Percentiles rank a stretch among this genome's conserved stretches.
Evolutionary conservation across 1,284 basidiomycete genomes (phyloP).

Genomic region (Trichosporon asahii): DNA sequence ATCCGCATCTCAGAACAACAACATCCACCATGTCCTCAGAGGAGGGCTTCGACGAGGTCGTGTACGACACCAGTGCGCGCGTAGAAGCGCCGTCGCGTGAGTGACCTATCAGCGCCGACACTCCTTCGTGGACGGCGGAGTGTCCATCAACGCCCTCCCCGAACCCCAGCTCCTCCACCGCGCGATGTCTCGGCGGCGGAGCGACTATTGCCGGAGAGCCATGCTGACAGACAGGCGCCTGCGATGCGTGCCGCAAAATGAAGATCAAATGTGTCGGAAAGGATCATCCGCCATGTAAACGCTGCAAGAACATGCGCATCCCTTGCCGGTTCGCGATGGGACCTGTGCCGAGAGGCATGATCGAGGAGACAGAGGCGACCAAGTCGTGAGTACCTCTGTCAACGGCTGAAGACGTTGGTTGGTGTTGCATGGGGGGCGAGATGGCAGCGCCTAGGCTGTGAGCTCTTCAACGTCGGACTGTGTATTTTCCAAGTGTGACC

Average conservation of each 20-base stretch:
- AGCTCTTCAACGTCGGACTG: neutral
- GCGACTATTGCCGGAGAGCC: neutral
- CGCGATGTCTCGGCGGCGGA: neutral
- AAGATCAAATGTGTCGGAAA: constrained; percentile 31
- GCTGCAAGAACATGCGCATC: constrained; percentile 26
- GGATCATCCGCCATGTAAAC: constrained; percentile 31
- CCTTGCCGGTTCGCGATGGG: constrained; percentile 24
- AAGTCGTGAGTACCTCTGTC: neutral
- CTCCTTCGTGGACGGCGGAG: neutral
- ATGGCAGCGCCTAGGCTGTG: neutral
- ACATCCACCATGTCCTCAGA: constrained; percentile 1
- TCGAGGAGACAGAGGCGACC: constrained; percentile 14
- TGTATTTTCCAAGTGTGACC: no score
- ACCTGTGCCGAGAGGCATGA: constrained; percentile 3
- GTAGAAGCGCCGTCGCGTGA: neutral
- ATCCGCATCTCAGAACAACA: neutral
- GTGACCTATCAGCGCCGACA: neutral
- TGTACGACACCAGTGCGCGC: constrained; percentile 2
- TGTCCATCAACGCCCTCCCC: neutral
- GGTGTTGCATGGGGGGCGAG: neutral
- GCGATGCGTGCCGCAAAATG: constrained; percentile 28
- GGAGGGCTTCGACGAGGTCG: constrained; percentile 6
- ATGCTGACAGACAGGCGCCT: constrained; percentile 17
- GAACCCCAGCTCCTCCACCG: neutral
- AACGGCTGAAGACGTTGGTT: neutral